Evolutionary conservation across 208 protist genomes (phyloP).

Genomic region (Acanthamoeba lenticulata): DNA sequence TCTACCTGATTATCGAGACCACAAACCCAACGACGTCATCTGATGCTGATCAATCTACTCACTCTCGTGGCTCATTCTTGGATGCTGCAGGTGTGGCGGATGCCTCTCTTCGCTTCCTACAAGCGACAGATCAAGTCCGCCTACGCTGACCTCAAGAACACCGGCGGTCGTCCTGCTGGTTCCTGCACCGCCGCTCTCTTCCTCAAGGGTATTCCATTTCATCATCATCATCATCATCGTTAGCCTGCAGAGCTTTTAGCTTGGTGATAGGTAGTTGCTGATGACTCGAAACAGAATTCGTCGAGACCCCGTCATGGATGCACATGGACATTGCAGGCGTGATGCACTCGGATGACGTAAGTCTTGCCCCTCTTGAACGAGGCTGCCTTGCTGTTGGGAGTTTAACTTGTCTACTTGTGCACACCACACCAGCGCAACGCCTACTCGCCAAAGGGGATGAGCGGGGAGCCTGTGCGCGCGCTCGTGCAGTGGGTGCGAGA

Average conservation of each 20-base stretch:
- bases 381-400: background rate
- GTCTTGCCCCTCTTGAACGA: background rate
- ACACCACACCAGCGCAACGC: background rate
- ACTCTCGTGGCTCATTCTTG: background rate
- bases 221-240: background rate
- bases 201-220: conserved; percentile 72
- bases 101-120: conserved; percentile 66
- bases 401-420: background rate
- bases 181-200: conserved; percentile 83
- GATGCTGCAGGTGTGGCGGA: background rate
- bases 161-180: conserved; percentile 69
- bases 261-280: background rate
- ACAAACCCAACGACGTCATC: background rate
- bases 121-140: conserved; percentile 72
- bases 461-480: conserved; percentile 68
- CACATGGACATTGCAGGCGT: conserved; percentile 86
- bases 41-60: background rate
- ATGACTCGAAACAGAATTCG: background rate
- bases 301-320: conserved; percentile 68
- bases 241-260: background rate
- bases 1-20: background rate
- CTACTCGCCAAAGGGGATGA: conserved; percentile 80
- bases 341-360: conserved; percentile 73
- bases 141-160: conserved; percentile 80
- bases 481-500: conserved; percentile 67